These are phyloP conservation scores for Anthracocystis setariae DNA, from an alignment of 1,284 basidiomycete genomes.

Conservation along the genomic window DNA sequence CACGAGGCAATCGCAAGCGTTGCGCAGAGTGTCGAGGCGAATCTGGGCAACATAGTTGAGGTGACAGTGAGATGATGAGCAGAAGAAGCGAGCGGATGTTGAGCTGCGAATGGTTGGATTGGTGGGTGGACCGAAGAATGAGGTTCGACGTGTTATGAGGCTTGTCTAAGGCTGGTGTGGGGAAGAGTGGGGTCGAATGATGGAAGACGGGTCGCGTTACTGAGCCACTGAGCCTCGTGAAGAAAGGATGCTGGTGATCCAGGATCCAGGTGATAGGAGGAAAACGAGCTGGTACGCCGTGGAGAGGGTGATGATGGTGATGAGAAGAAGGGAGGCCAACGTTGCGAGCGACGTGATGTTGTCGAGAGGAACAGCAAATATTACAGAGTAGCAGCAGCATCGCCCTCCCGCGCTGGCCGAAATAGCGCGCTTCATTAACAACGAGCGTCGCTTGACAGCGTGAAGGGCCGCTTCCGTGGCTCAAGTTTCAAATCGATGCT, in stretches of 20 bases:
- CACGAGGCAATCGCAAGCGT: slow-evolving; percentile 10
- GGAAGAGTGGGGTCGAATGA: too few relatives aligned
- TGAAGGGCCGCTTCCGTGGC: background rate
- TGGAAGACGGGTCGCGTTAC: background rate
- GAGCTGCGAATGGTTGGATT: background rate
- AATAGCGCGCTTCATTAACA: background rate
- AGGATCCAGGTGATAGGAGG: slow-evolving; percentile 3
- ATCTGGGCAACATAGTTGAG: background rate
- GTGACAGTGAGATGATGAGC: background rate
- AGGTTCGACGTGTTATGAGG: background rate
- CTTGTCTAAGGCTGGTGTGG: too few relatives aligned
- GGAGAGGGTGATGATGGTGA: slow-evolving; percentile 8
- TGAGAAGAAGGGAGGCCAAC: background rate
- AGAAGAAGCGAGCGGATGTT: background rate
- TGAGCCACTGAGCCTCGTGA: background rate
- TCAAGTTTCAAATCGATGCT: background rate
- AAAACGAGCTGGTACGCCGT: background rate
- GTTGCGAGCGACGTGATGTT: background rate
- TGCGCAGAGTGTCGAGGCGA: slow-evolving; percentile 8
- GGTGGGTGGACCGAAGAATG: background rate
- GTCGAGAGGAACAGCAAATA: background rate
- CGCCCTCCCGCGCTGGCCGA: background rate
- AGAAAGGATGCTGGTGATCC: background rate
- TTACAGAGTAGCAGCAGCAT: background rate
- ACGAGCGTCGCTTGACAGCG: background rate